A percentile compares a stretch with the other conserved stretches of the same genome.
Evolutionary conservation across 1,284 basidiomycete species (phyloP).

Genomic region (Phellopilus nigrolimitatus): DNA sequence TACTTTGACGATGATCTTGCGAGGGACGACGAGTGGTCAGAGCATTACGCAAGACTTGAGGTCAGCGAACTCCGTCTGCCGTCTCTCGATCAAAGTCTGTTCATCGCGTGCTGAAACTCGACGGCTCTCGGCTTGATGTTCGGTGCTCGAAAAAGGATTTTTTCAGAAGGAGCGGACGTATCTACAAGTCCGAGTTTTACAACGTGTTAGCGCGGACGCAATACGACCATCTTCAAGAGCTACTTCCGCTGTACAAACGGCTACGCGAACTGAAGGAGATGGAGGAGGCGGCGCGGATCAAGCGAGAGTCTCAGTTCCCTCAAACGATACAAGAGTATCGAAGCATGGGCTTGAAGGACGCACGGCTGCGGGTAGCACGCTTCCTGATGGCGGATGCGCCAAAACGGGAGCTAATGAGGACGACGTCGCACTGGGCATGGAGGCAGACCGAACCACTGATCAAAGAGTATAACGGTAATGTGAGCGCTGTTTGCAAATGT

Average conservation of each 20-base stretch:
- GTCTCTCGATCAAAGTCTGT: not conserved
- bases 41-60: conserved; percentile 18
- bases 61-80: conserved; percentile 6
- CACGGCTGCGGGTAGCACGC: conserved; percentile 45
- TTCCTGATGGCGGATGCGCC: conserved; percentile 39
- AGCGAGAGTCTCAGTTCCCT: conserved; percentile 47
- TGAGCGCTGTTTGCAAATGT: conserved; percentile 28
- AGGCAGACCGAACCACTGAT: conserved; percentile 40
- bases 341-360: conserved; percentile 37
- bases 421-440: conserved; percentile 49
- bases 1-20: conserved; percentile 27
- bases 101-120: conserved; percentile 2
- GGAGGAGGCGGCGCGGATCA: conserved; percentile 33
- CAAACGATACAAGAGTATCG: conserved; percentile 40
- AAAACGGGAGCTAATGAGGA: conserved; percentile 44
- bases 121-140: conserved; percentile 1
- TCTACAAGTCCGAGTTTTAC: conserved; percentile 6
- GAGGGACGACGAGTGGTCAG: conserved; percentile 13
- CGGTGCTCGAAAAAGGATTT: conserved; percentile 15
- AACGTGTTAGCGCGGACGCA: conserved; percentile 30
- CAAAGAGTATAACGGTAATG: conserved; percentile 36
- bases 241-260: conserved; percentile 32
- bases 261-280: conserved; percentile 27
- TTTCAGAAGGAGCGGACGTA: conserved; percentile 15
- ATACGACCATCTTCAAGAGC: conserved; percentile 37